phyloP scores from a whole-genome alignment of 768 basidiomycete genomes.

The Lyophyllum decastes region DNA sequence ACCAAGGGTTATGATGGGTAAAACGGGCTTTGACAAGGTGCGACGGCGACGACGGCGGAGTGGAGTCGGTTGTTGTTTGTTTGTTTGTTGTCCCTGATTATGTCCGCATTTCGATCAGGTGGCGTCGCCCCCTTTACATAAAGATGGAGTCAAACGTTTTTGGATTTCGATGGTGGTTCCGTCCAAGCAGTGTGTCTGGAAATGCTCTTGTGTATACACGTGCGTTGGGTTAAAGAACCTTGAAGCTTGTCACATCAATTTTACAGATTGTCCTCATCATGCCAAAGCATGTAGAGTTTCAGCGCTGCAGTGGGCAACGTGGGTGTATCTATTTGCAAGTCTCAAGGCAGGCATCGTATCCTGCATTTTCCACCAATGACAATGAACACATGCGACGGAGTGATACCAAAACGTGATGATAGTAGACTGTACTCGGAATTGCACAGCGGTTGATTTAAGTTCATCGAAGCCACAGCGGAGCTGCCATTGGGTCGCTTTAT shows the following conservation, averaged over 20 bases:
- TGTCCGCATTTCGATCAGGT: not conserved
- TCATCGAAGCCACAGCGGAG: too few species aligned
- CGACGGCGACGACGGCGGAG: not conserved
- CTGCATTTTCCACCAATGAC: not conserved
- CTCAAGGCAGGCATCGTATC: not conserved
- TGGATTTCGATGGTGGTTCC: not conserved
- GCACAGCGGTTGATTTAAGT: too few species aligned
- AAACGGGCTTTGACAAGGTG: constrained; percentile 2
- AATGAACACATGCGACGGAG: not conserved
- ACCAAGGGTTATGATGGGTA: constrained; percentile 5
- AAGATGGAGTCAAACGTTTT: constrained; percentile 9
- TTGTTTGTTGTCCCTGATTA: constrained; percentile 17
- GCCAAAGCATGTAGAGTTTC: too few species aligned
- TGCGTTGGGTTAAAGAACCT: too few species aligned
- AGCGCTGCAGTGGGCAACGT: not conserved
- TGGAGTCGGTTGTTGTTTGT: constrained; percentile 10
- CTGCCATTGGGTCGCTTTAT: too few species aligned
- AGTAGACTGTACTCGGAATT: too few species aligned
- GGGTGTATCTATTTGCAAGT: not conserved
- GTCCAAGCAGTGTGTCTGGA: too few species aligned
- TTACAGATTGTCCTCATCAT: too few species aligned
- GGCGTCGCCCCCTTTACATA: not conserved
- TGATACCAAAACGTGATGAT: not conserved
- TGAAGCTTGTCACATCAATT: too few species aligned
- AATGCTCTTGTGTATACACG: too few species aligned